Conservation (phyloP, 768 basidiomycete species). For the Scleroderma citrinum region DNA sequence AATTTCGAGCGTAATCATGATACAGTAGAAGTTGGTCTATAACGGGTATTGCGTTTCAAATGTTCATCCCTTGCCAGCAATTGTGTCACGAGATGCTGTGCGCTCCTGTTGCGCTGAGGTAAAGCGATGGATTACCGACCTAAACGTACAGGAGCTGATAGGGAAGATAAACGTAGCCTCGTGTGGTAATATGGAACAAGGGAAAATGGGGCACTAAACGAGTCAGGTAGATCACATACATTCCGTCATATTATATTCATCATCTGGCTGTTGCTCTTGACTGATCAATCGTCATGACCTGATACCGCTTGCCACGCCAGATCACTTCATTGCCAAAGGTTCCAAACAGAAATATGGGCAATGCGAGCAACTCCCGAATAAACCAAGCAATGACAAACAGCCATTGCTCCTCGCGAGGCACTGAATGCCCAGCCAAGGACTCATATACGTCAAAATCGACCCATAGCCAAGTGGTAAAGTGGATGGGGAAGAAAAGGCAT, state of each 20-base stretch:
- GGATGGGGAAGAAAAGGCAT: conserved; percentile 51
- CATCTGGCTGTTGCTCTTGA: conserved; percentile 29
- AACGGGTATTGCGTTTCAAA: conserved; percentile 4
- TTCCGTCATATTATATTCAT: too few species aligned
- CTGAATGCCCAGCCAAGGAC: conserved; percentile 63
- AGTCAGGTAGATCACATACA: too few species aligned
- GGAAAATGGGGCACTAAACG: too few species aligned
- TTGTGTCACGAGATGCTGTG: too few species aligned
- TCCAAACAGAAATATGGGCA: conserved; percentile 85
- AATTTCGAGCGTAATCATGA: conserved; percentile 25
- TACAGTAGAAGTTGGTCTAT: conserved; percentile 22
- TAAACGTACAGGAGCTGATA: too few species aligned
- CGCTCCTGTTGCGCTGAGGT: too few species aligned
- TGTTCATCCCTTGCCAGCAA: too few species aligned
- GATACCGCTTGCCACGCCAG: conserved; percentile 84
- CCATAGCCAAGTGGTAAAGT: conserved; percentile 64
- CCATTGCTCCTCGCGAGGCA: conserved; percentile 43
- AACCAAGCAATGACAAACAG: conserved; percentile 75
- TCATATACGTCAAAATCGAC: conserved; percentile 81
- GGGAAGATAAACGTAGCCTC: too few species aligned
- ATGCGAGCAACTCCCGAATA: conserved; percentile 70
- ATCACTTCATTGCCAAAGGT: conserved; percentile 75
- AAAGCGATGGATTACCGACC: too few species aligned
- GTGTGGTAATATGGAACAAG: too few species aligned
- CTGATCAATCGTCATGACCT: conserved; percentile 71